These are phyloP conservation scores for Russula griseocarnosa DNA, from an alignment of 768 basidiomycete species.

Conservation along the genomic window DNA sequence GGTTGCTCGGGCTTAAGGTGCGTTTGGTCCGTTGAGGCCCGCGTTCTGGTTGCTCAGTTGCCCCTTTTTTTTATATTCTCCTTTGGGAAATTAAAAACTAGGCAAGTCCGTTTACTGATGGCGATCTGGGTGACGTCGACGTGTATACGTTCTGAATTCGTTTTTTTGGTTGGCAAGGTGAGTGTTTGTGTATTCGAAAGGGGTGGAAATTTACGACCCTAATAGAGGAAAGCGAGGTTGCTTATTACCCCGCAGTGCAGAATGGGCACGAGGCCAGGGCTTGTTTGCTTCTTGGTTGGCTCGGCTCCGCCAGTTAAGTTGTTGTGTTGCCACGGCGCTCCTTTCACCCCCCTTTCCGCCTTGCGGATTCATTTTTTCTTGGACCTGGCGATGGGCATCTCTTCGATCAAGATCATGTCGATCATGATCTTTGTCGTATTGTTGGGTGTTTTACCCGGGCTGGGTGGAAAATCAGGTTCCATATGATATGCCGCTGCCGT, in stretches of 20 bases:
- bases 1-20: conserved; percentile 39
- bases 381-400: background rate
- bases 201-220: background rate
- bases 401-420: conserved; percentile 15
- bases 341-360: background rate
- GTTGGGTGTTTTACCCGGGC: background rate
- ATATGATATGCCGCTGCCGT: background rate
- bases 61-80: background rate
- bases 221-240: background rate
- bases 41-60: background rate
- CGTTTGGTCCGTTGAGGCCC: background rate
- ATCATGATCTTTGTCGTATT: background rate
- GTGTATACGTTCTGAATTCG: conserved; percentile 36
- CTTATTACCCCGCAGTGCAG: conserved; percentile 17
- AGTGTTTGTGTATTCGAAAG: background rate
- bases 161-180: background rate
- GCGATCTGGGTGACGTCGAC: conserved; percentile 38
- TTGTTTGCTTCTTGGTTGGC: background rate
- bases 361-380: background rate
- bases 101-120: conserved; percentile 34
- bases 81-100: background rate
- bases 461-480: background rate
- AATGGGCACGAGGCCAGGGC: conserved; percentile 4
- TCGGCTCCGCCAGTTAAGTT: background rate
- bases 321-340: background rate